Evolutionary conservation across 192 early-diverging fungal genomes (phyloP).

Genomic region (Podila epigama): DNA sequence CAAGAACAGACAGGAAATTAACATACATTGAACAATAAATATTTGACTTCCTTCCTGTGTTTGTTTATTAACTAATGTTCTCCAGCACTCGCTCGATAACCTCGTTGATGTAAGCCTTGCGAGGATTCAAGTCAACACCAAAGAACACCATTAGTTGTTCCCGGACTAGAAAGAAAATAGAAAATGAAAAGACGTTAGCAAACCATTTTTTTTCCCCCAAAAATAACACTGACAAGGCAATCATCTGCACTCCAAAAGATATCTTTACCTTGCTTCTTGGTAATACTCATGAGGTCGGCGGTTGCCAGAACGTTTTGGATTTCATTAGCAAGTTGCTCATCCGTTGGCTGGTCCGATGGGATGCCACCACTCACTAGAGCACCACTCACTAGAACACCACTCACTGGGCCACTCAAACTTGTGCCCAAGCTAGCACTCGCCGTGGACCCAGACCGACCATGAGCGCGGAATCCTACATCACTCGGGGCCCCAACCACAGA

Average conservation of each 20-base stretch:
- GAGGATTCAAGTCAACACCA: slow-evolving; percentile 80
- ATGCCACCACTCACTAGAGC: background rate
- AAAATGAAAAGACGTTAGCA: background rate
- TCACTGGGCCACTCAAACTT: too few species aligned
- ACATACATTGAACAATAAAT: too few species aligned
- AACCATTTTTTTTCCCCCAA: too few species aligned
- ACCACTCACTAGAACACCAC: background rate
- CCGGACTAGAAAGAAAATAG: slow-evolving; percentile 66
- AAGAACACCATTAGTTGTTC: slow-evolving; percentile 83
- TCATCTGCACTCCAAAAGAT: background rate
- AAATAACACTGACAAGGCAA: background rate
- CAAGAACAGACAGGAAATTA: too few species aligned
- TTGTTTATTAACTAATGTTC: slow-evolving; percentile 9
- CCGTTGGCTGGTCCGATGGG: slow-evolving; percentile 56
- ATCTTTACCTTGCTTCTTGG: slow-evolving; percentile 88
- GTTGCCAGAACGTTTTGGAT: slow-evolving; percentile 83
- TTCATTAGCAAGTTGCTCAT: slow-evolving; percentile 72
- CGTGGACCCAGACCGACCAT: slow-evolving; percentile 22
- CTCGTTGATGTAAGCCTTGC: slow-evolving; percentile 89
- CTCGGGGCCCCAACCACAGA: slow-evolving; percentile 20
- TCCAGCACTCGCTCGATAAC: slow-evolving; percentile 70
- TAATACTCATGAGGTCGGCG: slow-evolving; percentile 97
- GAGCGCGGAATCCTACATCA: slow-evolving; percentile 13
- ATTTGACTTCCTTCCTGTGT: too few species aligned
- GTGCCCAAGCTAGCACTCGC: slow-evolving; percentile 7